Percentiles rank a stretch among this genome's conserved stretches.
These are phyloP conservation scores for Citrullus amarus DNA, from an alignment of 306 rosid genomes.

Conservation along the genomic window DNA sequence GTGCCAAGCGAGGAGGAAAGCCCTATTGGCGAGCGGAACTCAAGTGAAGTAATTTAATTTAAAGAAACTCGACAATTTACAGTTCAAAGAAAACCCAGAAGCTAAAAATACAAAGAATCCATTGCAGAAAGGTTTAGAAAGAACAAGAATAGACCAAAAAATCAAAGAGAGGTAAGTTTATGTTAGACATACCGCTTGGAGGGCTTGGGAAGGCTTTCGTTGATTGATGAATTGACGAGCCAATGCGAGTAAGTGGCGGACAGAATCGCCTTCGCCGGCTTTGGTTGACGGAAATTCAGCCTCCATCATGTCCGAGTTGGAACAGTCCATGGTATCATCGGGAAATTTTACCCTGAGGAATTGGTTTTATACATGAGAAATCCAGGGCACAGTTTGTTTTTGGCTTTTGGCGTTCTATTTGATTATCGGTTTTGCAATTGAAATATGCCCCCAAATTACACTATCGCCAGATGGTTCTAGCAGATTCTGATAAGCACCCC, in stretches of 20 bases:
- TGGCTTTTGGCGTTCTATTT: not conserved
- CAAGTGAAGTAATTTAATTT: not conserved
- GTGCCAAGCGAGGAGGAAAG: not conserved
- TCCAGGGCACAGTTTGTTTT: too few species aligned
- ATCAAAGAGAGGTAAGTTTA: not conserved
- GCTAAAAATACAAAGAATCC: not conserved
- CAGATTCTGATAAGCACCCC: not conserved
- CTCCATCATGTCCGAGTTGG: slow-evolving; percentile 26
- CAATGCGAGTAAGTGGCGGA: slow-evolving; percentile 54
- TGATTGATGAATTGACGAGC: slow-evolving; percentile 71
- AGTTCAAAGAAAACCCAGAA: not conserved
- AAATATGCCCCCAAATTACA: not conserved
- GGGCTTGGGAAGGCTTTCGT: slow-evolving; percentile 88
- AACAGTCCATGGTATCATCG: slow-evolving; percentile 23
- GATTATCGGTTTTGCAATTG: not conserved
- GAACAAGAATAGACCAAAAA: not conserved
- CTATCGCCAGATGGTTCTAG: slow-evolving; percentile 1
- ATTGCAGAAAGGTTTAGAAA: not conserved
- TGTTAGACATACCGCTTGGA: slow-evolving; percentile 53
- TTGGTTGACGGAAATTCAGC: slow-evolving; percentile 15
- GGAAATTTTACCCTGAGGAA: not conserved
- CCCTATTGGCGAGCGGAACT: not conserved
- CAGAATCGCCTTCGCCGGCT: slow-evolving; percentile 20
- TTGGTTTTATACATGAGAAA: not conserved
- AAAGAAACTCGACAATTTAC: not conserved